Base-by-base conservation (phyloP, 1,284 basidiomycete species). In the Kwoniella shivajii region DNA sequence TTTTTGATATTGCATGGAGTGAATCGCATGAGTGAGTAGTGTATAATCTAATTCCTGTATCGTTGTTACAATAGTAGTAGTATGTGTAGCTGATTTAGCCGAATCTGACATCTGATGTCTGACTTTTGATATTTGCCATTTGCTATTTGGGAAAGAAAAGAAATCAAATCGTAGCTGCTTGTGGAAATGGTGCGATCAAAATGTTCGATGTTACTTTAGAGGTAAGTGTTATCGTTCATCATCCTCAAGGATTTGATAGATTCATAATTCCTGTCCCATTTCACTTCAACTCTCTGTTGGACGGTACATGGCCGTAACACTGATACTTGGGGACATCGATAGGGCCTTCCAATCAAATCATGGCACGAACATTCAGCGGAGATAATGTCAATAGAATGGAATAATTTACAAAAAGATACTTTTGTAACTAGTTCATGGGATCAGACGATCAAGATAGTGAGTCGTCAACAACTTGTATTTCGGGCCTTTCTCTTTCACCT, bases 331-430 rank as follows among this genome's bases (percentile, higher is more conserved):
- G 13, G 20, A n/a, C 24, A 4, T 30, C 4, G 14, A n/a, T 52
- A 77, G 69, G 69, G 66, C 6, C 64, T 69, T 1, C 95, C 95
- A 0, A 88, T 98, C 56, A 85, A 87, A 56, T 86, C 86, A 49
- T 99, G 94, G 94, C 87, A 90, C 64, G 95, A 98, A 77, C 95
- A 99, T 74, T 84, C 86, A 6, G 84, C 88, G 42, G 95, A 99
- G 73, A 90, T 93, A 6, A 94, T 92, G 79, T 89, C 88, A n/a
- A 85, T 97, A 11, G 92, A 99, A 76, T 99, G 95, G 95, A 94
- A 89, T 63, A 98, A 97, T 75, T 78, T 96, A 57, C 86, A 89
- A 66, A 99, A 99, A 76, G 88, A 92, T 59, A 82, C 85, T 1
- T 98, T 99, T 75, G 85, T 85, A 4, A 93, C 91, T 2, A 85